Evolutionary conservation across 2,329 filamentous ascomycete genomes (phyloP).

Genomic region (Penicillium hesseltinei): DNA sequence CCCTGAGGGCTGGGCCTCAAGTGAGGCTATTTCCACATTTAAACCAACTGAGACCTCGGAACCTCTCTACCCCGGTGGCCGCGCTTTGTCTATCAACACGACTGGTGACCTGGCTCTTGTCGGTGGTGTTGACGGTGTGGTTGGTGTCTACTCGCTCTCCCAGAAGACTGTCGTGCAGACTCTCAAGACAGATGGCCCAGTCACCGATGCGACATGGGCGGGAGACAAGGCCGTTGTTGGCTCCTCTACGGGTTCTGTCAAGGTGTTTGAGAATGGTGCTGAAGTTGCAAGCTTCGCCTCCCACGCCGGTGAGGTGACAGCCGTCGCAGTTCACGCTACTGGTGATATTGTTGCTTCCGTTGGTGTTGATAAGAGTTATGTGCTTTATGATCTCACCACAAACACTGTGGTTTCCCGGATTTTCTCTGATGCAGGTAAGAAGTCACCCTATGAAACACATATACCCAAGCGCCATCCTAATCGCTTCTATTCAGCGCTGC

Average conservation of each 20-base stretch:
- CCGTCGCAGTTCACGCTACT: constrained; percentile 76
- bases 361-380: constrained; percentile 86
- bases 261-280: constrained; percentile 71
- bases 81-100: constrained; percentile 57
- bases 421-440: constrained; percentile 74
- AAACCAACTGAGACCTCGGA: constrained; percentile 55
- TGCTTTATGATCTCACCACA: constrained; percentile 75
- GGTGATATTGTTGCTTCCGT: constrained; percentile 82
- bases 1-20: constrained; percentile 79
- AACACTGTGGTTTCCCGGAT: constrained; percentile 72
- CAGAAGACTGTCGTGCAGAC: constrained; percentile 72
- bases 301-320: constrained; percentile 78
- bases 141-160: constrained; percentile 75
- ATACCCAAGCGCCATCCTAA: constrained; percentile 4
- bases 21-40: constrained; percentile 66
- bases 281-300: constrained; percentile 70
- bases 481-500: constrained; percentile 57
- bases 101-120: constrained; percentile 67
- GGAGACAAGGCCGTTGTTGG: constrained; percentile 68
- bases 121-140: constrained; percentile 70
- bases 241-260: constrained; percentile 73
- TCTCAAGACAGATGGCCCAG: constrained; percentile 62
- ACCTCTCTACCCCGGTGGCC: constrained; percentile 59
- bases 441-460: constrained; percentile 10
- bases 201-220: constrained; percentile 62